phyloP scores from a whole-genome alignment of 805 yeast species.

The Kregervanrija delftensis region DNA sequence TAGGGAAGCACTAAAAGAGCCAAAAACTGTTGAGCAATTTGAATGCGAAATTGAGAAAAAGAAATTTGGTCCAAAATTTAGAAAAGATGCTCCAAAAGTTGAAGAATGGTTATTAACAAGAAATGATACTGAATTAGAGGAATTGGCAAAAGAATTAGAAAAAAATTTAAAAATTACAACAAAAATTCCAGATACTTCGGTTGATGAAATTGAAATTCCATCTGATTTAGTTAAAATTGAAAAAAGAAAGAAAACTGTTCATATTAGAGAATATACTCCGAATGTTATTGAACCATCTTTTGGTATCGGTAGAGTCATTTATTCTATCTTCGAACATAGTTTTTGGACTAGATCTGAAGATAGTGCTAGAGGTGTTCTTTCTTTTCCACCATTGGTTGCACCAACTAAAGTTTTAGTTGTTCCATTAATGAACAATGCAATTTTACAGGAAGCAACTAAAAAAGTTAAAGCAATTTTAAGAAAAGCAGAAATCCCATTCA shows the following conservation, averaged over 20 bases:
- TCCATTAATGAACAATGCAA: conserved; percentile 82
- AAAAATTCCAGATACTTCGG: conserved; percentile 58
- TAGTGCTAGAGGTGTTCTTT: conserved; percentile 72
- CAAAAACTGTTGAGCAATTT: conserved; percentile 71
- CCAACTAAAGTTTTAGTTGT: conserved; percentile 96
- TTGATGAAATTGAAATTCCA: conserved; percentile 56
- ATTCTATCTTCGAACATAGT: conserved; percentile 86
- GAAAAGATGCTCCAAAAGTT: conserved; percentile 92
- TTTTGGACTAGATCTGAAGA: conserved; percentile 95
- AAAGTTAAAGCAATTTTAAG: conserved; percentile 67
- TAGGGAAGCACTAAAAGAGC: conserved; percentile 81
- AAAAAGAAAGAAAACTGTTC: conserved; percentile 75
- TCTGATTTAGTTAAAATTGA: conserved; percentile 65
- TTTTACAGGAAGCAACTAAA: conserved; percentile 67
- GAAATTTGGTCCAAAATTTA: conserved; percentile 95
- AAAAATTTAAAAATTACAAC: conserved; percentile 58
- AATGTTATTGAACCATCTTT: conserved; percentile 98
- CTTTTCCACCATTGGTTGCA: conserved; percentile 92
- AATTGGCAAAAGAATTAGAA: conserved; percentile 61
- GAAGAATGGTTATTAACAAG: conserved; percentile 70
- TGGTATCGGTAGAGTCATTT: conserved; percentile 96
- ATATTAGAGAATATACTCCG: conserved; percentile 92
- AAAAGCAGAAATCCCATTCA: conserved; percentile 80
- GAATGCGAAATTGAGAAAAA: conserved; percentile 89
- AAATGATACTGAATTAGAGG: conserved; percentile 81